Evolutionary conservation across 2,329 filamentous ascomycete genomes (phyloP), one percentile per base, ranked within the genome.

Genomic region (Chalaropsis thielavioides): DNA sequence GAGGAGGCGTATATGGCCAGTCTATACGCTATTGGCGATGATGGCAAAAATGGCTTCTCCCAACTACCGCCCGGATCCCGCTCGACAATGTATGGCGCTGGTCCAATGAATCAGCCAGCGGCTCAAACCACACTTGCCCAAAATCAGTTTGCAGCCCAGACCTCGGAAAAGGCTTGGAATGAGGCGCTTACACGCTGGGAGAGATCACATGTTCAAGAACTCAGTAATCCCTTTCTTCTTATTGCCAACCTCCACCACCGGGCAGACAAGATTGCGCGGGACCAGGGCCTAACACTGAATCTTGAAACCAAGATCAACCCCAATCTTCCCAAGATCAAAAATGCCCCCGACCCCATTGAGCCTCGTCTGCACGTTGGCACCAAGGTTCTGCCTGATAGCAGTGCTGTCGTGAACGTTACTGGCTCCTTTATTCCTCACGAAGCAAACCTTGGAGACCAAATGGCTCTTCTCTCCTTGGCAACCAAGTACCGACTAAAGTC

Each of bases 1-100:
- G 92, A 96, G 74, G 90, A 95, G 71, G 89, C 91, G 70, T 89
- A 85, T 69, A 80, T 94, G 73, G 86, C 89, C 56, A 81, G 83
- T 56, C 75, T 78, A 64, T 79, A 74, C 41, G 71, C 79, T 8
- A 78, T 80, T 59, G 77, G 85, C 15, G 63, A 64, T 17, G 63
- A 64, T 17, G 38, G 49, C 59, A 62, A 62, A 43, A 56, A 56
- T 13, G 75, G 60, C 19, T 82, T 81, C 67, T 76, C 77, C 15
- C 76, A 83, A 24, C 82, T 86, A 67, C 76, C 79, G 7, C 75
- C 83, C 0, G 81, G 82, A 13, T 73, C 77, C 49, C 81, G 81
- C 68, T 75, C 78, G 5, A 83, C 79, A 3, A 84, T 88, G 68
- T 87, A 86, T 68, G 84, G 85, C 22, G 80, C 83, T 19, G 85